These are phyloP conservation scores for Diplogelasinospora grovesii DNA, from an alignment of 495 filamentous ascomycete species.

Conservation along the genomic window DNA sequence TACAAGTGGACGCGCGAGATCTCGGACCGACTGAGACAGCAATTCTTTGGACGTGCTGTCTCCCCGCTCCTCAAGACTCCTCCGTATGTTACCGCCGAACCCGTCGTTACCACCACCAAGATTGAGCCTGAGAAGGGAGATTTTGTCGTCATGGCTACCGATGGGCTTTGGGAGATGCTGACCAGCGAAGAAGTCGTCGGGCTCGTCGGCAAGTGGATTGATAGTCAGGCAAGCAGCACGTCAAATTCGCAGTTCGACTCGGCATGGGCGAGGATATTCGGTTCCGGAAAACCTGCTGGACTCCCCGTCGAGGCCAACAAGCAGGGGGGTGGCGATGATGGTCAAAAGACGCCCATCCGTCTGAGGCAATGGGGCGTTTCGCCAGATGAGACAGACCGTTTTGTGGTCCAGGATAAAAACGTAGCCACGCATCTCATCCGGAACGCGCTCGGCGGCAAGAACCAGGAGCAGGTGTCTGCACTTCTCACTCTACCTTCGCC, in stretches of 20 bases:
- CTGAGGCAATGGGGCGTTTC: constrained; percentile 77
- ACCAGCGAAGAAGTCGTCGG: constrained; percentile 98
- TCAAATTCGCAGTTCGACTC: constrained; percentile 32
- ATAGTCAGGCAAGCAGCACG: constrained; percentile 53
- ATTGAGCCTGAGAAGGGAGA: constrained; percentile 86
- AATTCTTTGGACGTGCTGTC: constrained; percentile 78
- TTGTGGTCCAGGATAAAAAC: constrained; percentile 93
- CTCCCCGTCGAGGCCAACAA: constrained; percentile 51
- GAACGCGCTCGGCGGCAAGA: constrained; percentile 90
- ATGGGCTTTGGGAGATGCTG: constrained; percentile 98
- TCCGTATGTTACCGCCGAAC: constrained; percentile 96
- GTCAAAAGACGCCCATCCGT: constrained; percentile 70
- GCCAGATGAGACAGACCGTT: constrained; percentile 61
- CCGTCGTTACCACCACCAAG: constrained; percentile 89
- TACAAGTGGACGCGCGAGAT: constrained; percentile 93
- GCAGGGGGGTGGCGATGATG: constrained; percentile 30
- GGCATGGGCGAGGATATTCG: constrained; percentile 54
- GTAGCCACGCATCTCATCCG: constrained; percentile 91
- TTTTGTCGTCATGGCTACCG: constrained; percentile 93
- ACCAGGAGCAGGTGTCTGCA: constrained; percentile 90
- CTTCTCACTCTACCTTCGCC: constrained; percentile 87
- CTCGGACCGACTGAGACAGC: constrained; percentile 68
- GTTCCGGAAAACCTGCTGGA: constrained; percentile 33
- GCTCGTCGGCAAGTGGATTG: constrained; percentile 93
- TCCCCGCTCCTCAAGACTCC: constrained; percentile 74